Evolutionary conservation across 2,329 filamentous ascomycete species (phyloP).

Genomic region (Lasiodiplodia citricola): DNA sequence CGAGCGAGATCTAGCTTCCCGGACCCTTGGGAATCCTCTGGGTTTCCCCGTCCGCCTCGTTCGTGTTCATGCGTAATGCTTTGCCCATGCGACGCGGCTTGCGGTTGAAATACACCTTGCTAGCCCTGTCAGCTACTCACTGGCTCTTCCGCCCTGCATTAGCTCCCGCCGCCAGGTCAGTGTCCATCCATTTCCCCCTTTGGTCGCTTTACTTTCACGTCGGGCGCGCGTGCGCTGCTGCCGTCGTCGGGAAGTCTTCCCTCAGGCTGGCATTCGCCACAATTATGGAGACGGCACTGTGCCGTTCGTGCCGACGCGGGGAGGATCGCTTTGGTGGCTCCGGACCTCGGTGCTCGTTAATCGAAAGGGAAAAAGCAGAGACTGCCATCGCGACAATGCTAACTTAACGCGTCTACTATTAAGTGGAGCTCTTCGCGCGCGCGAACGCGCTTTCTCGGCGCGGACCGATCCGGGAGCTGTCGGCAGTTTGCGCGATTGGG

Average conservation of each 20-base stretch:
- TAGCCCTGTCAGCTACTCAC: background rate
- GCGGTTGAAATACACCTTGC: background rate
- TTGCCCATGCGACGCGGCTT: background rate
- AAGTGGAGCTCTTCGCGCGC: background rate
- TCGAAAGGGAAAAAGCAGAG: background rate
- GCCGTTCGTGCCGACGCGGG: background rate
- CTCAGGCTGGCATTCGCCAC: constrained; percentile 8
- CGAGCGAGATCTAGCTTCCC: background rate
- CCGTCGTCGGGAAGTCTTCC: background rate
- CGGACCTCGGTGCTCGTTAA: background rate
- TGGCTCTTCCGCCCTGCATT: background rate
- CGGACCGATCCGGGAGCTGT: constrained; percentile 2
- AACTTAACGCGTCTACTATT: background rate
- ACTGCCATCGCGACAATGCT: background rate
- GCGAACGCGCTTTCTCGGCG: background rate
- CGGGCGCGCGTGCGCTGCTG: background rate
- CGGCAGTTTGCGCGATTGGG: background rate
- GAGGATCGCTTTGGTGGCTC: background rate
- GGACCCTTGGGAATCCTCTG: background rate
- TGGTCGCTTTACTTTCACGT: background rate
- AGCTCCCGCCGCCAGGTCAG: background rate
- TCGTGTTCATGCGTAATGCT: background rate
- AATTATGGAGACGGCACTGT: constrained; percentile 10
- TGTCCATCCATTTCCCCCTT: background rate
- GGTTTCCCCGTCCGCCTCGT: background rate